Evolutionary conservation across 306 rosid genomes (phyloP).

Genomic region (Styphnolobium japonicum): DNA sequence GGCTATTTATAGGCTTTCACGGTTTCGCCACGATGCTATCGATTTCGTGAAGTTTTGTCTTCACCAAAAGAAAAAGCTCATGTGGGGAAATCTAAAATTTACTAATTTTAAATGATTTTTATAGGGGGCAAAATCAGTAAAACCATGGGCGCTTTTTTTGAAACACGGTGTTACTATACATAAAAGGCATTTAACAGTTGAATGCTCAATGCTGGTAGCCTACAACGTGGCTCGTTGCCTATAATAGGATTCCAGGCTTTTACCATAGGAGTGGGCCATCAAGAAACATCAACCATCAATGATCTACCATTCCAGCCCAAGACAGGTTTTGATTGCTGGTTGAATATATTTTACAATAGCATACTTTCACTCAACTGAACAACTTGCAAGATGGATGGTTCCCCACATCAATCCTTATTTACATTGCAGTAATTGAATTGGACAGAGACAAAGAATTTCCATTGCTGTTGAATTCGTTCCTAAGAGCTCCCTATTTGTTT

Average conservation of each 20-base stretch:
- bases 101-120: neutral
- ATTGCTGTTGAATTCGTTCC: slow-evolving; percentile 25
- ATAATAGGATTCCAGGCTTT: neutral
- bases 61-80: neutral
- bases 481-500: slow-evolving; percentile 20
- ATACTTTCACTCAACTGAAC: neutral
- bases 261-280: neutral
- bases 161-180: neutral
- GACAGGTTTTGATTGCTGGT: neutral
- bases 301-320: neutral
- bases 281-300: neutral
- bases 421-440: neutral
- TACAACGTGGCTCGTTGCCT: neutral
- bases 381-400: neutral
- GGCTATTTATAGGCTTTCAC: neutral
- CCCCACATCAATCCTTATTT: neutral
- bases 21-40: too few species aligned
- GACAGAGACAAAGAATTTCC: slow-evolving; percentile 32
- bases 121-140: neutral
- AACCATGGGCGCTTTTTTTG: neutral
- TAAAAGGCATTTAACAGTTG: neutral
- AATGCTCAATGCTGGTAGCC: too few species aligned
- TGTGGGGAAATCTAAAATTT: neutral
- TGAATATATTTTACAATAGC: neutral
- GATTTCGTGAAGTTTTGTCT: neutral